Conservation (phyloP, 441 rosid genomes). For the Eruca vesicaria region DNA sequence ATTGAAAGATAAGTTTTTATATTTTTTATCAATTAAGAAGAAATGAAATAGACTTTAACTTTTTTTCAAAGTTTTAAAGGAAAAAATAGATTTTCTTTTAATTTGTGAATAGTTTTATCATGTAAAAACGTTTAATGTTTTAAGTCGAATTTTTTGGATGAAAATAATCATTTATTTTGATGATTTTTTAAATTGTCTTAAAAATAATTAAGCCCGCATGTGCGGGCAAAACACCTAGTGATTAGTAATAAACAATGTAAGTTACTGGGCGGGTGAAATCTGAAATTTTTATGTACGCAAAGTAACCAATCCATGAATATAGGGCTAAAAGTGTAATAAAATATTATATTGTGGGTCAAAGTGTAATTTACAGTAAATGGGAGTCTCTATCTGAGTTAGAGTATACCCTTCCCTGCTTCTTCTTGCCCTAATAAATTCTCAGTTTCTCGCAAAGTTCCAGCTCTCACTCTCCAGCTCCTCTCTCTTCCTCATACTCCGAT, state of each 20-base stretch:
- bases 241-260: background rate
- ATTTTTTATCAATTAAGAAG: too few species aligned
- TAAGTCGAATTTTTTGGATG: too few species aligned
- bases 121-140: too few species aligned
- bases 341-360: background rate
- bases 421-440: slow-evolving; percentile 20
- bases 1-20: too few species aligned
- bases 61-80: too few species aligned
- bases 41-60: too few species aligned
- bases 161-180: too few species aligned
- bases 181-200: too few species aligned
- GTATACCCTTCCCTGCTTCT: background rate
- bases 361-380: background rate
- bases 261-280: background rate
- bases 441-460: background rate
- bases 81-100: too few species aligned
- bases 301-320: background rate
- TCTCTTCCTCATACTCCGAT: background rate
- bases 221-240: too few species aligned
- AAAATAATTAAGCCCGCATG: too few species aligned
- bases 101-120: too few species aligned
- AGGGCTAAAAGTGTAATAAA: background rate
- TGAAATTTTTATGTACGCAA: background rate
- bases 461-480: slow-evolving; percentile 2
- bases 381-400: background rate